A percentile compares a stretch with the other conserved stretches of the same genome.
Conservation (phyloP, 2,329 filamentous ascomycete genomes). For the Penicillium sp. region DNA sequence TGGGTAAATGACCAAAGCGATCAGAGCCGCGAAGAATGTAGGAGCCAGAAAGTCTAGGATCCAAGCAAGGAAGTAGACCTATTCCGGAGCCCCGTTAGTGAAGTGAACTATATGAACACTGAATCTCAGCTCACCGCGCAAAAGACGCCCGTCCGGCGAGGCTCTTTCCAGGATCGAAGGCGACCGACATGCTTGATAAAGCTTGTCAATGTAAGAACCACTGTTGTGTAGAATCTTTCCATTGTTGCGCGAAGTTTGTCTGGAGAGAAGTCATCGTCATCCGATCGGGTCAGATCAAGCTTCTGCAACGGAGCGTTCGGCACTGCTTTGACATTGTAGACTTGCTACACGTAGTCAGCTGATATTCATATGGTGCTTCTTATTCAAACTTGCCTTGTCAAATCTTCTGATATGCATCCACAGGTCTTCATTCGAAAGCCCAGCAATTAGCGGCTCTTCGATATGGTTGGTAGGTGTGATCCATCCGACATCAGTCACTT, state of each 20-base stretch:
- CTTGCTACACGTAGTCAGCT: conserved; percentile 50
- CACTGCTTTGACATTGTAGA: conserved; percentile 69
- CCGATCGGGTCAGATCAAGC: conserved; percentile 75
- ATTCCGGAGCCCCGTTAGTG: not conserved
- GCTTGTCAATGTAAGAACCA: conserved; percentile 65
- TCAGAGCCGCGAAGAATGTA: conserved; percentile 55
- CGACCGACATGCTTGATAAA: conserved; percentile 72
- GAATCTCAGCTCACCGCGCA: conserved; percentile 46
- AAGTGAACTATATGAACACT: not conserved
- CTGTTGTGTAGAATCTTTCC: conserved; percentile 78
- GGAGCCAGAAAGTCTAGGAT: conserved; percentile 68
- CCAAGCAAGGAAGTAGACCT: conserved; percentile 66
- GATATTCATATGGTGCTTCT: not conserved
- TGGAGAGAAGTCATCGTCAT: conserved; percentile 80
- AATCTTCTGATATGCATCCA: conserved; percentile 72
- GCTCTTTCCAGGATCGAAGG: conserved; percentile 76
- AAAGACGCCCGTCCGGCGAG: conserved; percentile 65
- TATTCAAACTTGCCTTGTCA: conserved; percentile 57
- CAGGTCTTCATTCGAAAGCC: conserved; percentile 68
- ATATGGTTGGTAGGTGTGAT: conserved; percentile 6
- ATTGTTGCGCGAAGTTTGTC: conserved; percentile 77
- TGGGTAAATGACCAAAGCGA: conserved; percentile 66
- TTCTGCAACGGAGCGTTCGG: conserved; percentile 60
- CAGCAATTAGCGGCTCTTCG: conserved; percentile 57
- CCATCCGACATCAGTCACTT: conserved; percentile 24